These are phyloP conservation scores for Cynara cardunculus DNA, from an alignment of 129 eudicot genomes.

Conservation along the genomic window DNA sequence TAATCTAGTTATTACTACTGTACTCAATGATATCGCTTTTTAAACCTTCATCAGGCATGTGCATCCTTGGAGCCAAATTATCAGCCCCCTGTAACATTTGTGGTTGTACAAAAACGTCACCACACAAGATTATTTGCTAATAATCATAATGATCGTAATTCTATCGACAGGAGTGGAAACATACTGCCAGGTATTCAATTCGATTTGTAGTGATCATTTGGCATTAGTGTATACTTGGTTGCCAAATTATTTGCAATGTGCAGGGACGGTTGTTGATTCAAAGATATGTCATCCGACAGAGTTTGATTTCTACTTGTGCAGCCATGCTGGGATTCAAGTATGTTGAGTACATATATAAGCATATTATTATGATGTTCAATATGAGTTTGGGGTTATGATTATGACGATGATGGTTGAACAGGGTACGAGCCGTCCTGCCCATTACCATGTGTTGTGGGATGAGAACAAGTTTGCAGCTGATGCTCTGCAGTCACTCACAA, in stretches of 20 bases:
- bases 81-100: conserved; percentile 93
- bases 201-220: not conserved
- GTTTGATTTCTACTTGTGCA: conserved; percentile 87
- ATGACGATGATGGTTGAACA: conserved; percentile 15
- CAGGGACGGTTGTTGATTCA: conserved; percentile 91
- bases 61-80: conserved; percentile 73
- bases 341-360: not conserved
- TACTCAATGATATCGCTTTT: not conserved
- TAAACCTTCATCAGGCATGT: conserved; percentile 57
- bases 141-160: conserved; percentile 59
- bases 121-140: conserved; percentile 85
- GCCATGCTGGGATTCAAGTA: conserved; percentile 98
- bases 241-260: not conserved
- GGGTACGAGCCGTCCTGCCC: conserved; percentile 97
- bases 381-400: not conserved
- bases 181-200: conserved; percentile 62
- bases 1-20: not conserved
- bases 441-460: conserved; percentile 93
- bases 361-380: no score
- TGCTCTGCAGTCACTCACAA: conserved; percentile 66
- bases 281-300: conserved; percentile 96
- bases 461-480: conserved; percentile 83
- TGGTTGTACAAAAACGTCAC: conserved; percentile 94
- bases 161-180: conserved; percentile 82
- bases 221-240: no score